Conservation (phyloP, 2,329 filamentous ascomycete species). For the Cladophialophora yegresii region DNA sequence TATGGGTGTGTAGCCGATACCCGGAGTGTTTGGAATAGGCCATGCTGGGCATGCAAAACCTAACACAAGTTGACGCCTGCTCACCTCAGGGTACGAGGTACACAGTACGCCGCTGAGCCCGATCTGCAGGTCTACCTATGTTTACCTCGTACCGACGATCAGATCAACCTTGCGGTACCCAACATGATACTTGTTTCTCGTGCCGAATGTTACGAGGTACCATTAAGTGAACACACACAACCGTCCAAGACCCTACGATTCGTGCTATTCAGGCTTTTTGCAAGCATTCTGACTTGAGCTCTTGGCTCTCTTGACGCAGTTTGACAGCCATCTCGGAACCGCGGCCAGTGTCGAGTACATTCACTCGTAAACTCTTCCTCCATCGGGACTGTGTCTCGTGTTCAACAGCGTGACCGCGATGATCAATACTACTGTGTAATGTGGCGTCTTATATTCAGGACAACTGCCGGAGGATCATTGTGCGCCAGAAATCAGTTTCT, state of each 20-base stretch:
- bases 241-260: not conserved
- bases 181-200: no score
- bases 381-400: not conserved
- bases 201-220: no score
- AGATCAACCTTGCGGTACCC: conserved; percentile 6
- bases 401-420: not conserved
- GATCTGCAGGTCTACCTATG: not conserved
- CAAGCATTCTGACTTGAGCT: not conserved
- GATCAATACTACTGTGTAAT: not conserved
- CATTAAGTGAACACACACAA: no score
- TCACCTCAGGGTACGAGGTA: no score
- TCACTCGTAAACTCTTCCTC: not conserved
- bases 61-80: not conserved
- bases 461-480: not conserved
- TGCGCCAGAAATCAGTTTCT: not conserved
- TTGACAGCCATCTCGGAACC: conserved; percentile 2
- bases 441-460: not conserved
- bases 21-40: not conserved
- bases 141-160: conserved; percentile 9
- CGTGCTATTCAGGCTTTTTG: not conserved
- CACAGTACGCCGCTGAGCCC: not conserved
- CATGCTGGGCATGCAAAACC: not conserved
- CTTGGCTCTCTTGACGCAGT: conserved; percentile 17
- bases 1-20: conserved; percentile 1
- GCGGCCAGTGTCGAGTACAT: not conserved